Conservation (phyloP, 495 filamentous ascomycete genomes). For the Trichocladium antarcticum region DNA sequence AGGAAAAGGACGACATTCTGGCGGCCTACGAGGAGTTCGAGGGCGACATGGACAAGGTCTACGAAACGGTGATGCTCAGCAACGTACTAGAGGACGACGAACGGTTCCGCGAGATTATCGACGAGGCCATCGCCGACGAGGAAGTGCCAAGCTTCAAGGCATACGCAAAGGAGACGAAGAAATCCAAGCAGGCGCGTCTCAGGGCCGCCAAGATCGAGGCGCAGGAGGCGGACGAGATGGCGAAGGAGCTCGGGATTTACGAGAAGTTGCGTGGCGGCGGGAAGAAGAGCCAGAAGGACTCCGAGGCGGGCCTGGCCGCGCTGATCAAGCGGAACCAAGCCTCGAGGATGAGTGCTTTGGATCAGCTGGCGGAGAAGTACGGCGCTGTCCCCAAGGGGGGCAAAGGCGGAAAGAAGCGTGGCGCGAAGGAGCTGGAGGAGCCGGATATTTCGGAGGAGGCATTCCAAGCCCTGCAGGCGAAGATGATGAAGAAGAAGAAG, state of each 20-base stretch:
- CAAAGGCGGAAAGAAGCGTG: slow-evolving; percentile 42
- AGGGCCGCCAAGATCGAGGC: slow-evolving; percentile 54
- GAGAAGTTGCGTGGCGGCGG: slow-evolving; percentile 43
- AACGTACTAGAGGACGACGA: slow-evolving; percentile 78
- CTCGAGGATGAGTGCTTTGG: slow-evolving; percentile 43
- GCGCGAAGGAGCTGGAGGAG: slow-evolving; percentile 34
- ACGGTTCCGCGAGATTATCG: slow-evolving; percentile 67
- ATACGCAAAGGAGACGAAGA: slow-evolving; percentile 62
- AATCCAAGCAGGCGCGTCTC: slow-evolving; percentile 50
- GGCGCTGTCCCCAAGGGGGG: slow-evolving; percentile 33
- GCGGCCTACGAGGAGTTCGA: slow-evolving; percentile 56
- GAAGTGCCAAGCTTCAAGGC: slow-evolving; percentile 53
- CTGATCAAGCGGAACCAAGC: slow-evolving; percentile 34
- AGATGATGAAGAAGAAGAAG: slow-evolving; percentile 35
- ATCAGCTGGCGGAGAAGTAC: slow-evolving; percentile 65
- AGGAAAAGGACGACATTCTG: slow-evolving; percentile 67
- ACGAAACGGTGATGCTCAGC: slow-evolving; percentile 74
- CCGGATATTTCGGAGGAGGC: slow-evolving; percentile 57
- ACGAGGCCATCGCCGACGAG: slow-evolving; percentile 60
- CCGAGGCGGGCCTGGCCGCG: slow-evolving; percentile 32
- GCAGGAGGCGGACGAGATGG: slow-evolving; percentile 59
- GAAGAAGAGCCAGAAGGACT: slow-evolving; percentile 34
- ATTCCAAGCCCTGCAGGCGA: slow-evolving; percentile 42
- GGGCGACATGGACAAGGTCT: slow-evolving; percentile 65
- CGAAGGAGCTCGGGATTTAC: slow-evolving; percentile 58